Base-by-base conservation (phyloP, 2,329 filamentous ascomycete genomes). In the Hymenoscyphus albidus region DNA sequence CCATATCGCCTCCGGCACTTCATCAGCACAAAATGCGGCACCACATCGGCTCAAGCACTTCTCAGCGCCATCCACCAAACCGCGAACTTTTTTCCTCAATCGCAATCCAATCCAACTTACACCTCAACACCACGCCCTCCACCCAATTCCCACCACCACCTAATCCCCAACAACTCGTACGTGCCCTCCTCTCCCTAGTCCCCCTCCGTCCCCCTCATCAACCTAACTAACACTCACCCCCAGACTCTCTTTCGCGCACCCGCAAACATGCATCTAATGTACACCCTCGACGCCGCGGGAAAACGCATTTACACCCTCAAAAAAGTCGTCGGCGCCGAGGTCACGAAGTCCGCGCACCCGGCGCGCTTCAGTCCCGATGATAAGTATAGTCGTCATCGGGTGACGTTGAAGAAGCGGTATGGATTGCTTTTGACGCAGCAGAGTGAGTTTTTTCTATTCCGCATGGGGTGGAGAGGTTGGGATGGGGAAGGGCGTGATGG, bases 331-430 rank as follows among this genome's bases (percentile, higher is more conserved):
- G 83, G 88, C 73, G 90, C 90, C 76, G 87, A 93, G 76, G 92
- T 97, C 75, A 96, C 94, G 78, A 97, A 96, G 84, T 95, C 91
- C 62, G 95, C 95, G 64, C 94, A 98, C 81, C 94, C 95, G 58
- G 95, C 95, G 55, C 86, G 95, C 72, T 99, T 98, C 84, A 97
- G 92, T 58, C 95, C 95, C 69, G 95, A 99, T 80, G 95, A 99
- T 84, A 97, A 97, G 84, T 98, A 96, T 85, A 97, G 93, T 75
- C 91, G 92, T 76, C 94, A 98, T 81, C 88, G 95, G 73, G 93
- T 98, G 59, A 96, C 93, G 22, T 84, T 98, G 74, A 97, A 97
- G 88, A 93, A 91, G 82, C 86, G 95, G 75, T 98, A 96, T 76
- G 89, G 89, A 59, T 84, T 97, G 69, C 86, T 98, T 68, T 81